Evolutionary conservation across 164 flowering plant genomes (phyloP).

Genomic region (Tinospora cordifolia): DNA sequence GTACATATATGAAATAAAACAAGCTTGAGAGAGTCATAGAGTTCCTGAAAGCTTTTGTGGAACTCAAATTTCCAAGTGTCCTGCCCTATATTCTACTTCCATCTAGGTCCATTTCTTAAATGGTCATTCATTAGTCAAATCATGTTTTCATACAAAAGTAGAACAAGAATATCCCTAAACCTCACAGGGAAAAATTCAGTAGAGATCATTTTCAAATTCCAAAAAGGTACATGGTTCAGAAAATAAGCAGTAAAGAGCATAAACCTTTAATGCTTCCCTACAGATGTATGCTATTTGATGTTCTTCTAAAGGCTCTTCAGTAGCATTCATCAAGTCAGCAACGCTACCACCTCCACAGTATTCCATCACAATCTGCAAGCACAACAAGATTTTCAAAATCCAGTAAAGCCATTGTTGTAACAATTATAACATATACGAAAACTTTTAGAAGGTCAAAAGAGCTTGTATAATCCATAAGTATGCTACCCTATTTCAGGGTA

Average conservation of each 20-base stretch:
- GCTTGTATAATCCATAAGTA: not conserved
- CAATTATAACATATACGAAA: not conserved
- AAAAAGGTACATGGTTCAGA: not conserved
- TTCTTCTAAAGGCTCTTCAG: slow-evolving; percentile 89
- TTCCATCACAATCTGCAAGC: slow-evolving; percentile 96
- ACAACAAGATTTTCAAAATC: slow-evolving; percentile 10
- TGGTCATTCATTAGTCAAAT: too few species aligned
- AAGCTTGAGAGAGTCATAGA: too few species aligned
- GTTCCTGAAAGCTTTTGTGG: too few species aligned
- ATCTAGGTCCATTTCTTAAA: too few species aligned
- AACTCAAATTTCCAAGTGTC: too few species aligned
- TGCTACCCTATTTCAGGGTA: not conserved
- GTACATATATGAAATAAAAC: not conserved
- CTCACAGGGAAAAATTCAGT: not conserved
- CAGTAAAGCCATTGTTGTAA: not conserved
- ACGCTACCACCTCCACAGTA: slow-evolving; percentile 99
- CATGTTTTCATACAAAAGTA: too few species aligned
- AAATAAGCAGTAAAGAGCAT: not conserved
- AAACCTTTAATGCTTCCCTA: slow-evolving; percentile 93
- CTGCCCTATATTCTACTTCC: too few species aligned
- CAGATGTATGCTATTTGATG: slow-evolving; percentile 94
- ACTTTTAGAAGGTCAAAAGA: not conserved
- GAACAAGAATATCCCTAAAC: not conserved
- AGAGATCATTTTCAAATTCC: not conserved
- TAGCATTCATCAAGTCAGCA: slow-evolving; percentile 89